Percentiles rank a stretch among this genome's conserved stretches.
phyloP scores from a whole-genome alignment of 2,329 filamentous ascomycete genomes.

The Colletotrichum sp. region DNA sequence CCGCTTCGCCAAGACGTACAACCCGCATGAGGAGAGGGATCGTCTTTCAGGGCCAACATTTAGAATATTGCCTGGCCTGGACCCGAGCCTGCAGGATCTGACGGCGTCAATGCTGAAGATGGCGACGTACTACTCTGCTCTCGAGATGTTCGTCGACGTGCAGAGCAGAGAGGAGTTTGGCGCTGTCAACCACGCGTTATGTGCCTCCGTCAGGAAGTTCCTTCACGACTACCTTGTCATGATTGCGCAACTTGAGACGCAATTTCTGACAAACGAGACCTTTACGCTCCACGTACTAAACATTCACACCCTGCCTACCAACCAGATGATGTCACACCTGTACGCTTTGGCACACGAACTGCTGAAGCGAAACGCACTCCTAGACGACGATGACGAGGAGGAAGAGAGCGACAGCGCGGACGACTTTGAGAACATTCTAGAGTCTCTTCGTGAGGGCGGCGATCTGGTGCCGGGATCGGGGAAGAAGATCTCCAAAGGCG shows the following conservation, averaged over 20 bases:
- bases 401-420: slow-evolving; percentile 76
- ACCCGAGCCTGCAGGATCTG: slow-evolving; percentile 89
- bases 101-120: slow-evolving; percentile 90
- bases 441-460: slow-evolving; percentile 85
- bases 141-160: slow-evolving; percentile 93
- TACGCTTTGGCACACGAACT: slow-evolving; percentile 89
- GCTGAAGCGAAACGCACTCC: slow-evolving; percentile 82
- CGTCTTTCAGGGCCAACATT: slow-evolving; percentile 83
- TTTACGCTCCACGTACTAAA: slow-evolving; percentile 96
- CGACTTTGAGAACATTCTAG: slow-evolving; percentile 91
- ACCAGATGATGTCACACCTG: slow-evolving; percentile 89
- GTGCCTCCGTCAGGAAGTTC: slow-evolving; percentile 90
- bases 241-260: slow-evolving; percentile 91
- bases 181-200: slow-evolving; percentile 92
- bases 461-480: slow-evolving; percentile 78
- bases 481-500: slow-evolving; percentile 97
- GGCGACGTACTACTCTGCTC: slow-evolving; percentile 89
- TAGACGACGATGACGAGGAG: slow-evolving; percentile 79
- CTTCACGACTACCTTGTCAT: slow-evolving; percentile 94
- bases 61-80: slow-evolving; percentile 80
- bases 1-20: slow-evolving; percentile 81
- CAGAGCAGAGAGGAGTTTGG: slow-evolving; percentile 94
- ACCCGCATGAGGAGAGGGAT: slow-evolving; percentile 85
- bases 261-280: slow-evolving; percentile 84
- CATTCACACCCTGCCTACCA: slow-evolving; percentile 87